A percentile compares a stretch with the other conserved stretches of the same genome.
Conservation (phyloP, 129 eudicot genomes). For the Helianthus tuberosus region DNA sequence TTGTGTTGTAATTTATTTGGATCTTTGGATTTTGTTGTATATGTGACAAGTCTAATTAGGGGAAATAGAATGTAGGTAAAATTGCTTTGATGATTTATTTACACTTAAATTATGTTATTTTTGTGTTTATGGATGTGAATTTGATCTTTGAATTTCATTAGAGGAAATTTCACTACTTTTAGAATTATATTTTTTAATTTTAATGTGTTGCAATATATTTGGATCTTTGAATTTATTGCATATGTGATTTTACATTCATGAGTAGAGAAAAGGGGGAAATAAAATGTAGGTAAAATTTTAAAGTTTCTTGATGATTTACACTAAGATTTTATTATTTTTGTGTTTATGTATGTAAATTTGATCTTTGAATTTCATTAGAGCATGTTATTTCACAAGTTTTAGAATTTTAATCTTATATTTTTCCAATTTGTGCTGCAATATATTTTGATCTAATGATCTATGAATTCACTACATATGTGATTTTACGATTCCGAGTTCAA, state of each 20-base stretch:
- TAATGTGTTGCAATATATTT: no score
- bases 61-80: neutral
- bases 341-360: constrained; percentile 42
- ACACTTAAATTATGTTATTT: neutral
- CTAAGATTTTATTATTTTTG: neutral
- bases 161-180: neutral
- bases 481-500: neutral
- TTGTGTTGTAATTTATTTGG: neutral
- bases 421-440: no score
- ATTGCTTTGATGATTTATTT: neutral
- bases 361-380: constrained; percentile 4
- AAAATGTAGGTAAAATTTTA: neutral
- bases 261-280: neutral
- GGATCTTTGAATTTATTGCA: no score
- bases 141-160: neutral
- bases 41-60: neutral
- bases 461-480: no score
- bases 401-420: no score
- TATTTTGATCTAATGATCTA: no score
- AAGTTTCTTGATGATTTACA: neutral
- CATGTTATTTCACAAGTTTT: neutral
- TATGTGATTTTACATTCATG: constrained; percentile 5
- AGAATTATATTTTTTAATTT: no score
- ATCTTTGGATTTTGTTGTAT: neutral
- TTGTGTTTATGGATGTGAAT: constrained; percentile 42